These are phyloP conservation scores for Emergomyces pasteurianus DNA, from an alignment of 2,329 filamentous ascomycete species.

Conservation along the genomic window DNA sequence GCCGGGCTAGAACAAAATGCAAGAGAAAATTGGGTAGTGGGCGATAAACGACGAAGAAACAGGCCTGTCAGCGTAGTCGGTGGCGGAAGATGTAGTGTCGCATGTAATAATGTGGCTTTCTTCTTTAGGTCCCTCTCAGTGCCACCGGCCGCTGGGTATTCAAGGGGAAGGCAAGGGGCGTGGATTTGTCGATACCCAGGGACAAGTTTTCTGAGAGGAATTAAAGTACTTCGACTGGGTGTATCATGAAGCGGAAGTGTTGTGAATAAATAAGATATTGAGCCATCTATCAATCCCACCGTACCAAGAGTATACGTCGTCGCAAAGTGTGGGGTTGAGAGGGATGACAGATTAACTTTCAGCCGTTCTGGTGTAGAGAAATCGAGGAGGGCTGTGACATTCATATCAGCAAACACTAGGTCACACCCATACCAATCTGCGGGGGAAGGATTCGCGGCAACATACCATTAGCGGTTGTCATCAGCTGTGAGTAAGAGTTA, in stretches of 20 bases:
- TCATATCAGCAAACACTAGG: constrained; percentile 11
- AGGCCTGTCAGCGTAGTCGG: constrained; percentile 77
- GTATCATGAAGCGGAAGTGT: constrained; percentile 61
- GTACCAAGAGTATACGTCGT: constrained; percentile 87
- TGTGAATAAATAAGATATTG: constrained; percentile 93
- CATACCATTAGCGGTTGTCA: constrained; percentile 67
- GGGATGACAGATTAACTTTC: constrained; percentile 75
- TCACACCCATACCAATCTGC: not conserved
- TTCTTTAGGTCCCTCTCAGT: constrained; percentile 7
- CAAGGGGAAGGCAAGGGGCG: constrained; percentile 23
- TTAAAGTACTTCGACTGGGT: constrained; percentile 56
- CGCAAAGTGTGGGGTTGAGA: constrained; percentile 85
- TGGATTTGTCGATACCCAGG: constrained; percentile 71
- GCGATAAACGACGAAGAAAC: constrained; percentile 65
- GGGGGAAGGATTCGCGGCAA: constrained; percentile 5
- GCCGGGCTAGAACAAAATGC: constrained; percentile 39
- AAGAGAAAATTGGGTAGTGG: constrained; percentile 66
- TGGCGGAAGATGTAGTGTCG: constrained; percentile 43
- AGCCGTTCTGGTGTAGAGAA: constrained; percentile 78
- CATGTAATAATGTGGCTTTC: constrained; percentile 35
- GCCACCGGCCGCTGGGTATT: constrained; percentile 14
- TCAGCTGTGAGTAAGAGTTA: constrained; percentile 82
- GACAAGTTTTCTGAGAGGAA: constrained; percentile 66
- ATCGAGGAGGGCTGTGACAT: constrained; percentile 59
- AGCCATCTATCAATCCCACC: constrained; percentile 85